Conservation (phyloP, 2,329 filamentous ascomycete genomes). For the Phyllosticta citrichinensis region DNA sequence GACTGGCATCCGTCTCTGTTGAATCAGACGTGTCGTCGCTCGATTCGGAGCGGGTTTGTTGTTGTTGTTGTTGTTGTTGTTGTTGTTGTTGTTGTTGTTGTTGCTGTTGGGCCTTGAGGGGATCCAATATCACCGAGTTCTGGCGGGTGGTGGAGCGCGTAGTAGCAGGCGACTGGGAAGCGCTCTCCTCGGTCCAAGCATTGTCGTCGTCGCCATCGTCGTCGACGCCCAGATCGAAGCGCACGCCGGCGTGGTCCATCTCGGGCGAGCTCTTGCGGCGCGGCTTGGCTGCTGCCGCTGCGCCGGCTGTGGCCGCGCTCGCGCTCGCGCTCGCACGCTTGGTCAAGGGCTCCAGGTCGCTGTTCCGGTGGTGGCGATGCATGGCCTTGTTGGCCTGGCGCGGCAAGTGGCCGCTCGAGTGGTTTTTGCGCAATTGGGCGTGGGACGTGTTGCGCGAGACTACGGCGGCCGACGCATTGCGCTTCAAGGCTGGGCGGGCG, state of each 20-base stretch:
- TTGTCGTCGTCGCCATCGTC: slow-evolving; percentile 23
- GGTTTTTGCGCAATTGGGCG: slow-evolving; percentile 29
- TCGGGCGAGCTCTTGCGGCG: slow-evolving; percentile 24
- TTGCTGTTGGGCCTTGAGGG: slow-evolving; percentile 15
- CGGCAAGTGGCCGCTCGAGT: slow-evolving; percentile 37
- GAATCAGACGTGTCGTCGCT: slow-evolving; percentile 13
- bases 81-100: slow-evolving; percentile 11
- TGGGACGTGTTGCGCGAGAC: slow-evolving; percentile 27
- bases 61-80: slow-evolving; percentile 11
- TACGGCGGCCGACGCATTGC: slow-evolving; percentile 32
- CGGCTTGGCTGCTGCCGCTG: slow-evolving; percentile 16
- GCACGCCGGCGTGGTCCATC: slow-evolving; percentile 27
- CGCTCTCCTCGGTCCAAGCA: slow-evolving; percentile 33
- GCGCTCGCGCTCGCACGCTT: slow-evolving; percentile 17
- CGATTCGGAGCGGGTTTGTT: background rate
- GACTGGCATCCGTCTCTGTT: slow-evolving; percentile 11
- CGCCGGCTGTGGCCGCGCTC: background rate
- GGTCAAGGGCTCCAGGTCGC: slow-evolving; percentile 15
- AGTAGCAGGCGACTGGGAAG: slow-evolving; percentile 31
- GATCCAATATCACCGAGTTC: slow-evolving; percentile 30
- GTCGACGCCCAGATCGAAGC: slow-evolving; percentile 30
- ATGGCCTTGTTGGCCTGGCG: slow-evolving; percentile 31
- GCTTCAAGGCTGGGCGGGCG: slow-evolving; percentile 32
- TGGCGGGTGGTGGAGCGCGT: slow-evolving; percentile 32
- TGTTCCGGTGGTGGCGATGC: slow-evolving; percentile 20